phyloP scores from a whole-genome alignment of 768 basidiomycete species.

The Hygrophorus pudorinus region DNA sequence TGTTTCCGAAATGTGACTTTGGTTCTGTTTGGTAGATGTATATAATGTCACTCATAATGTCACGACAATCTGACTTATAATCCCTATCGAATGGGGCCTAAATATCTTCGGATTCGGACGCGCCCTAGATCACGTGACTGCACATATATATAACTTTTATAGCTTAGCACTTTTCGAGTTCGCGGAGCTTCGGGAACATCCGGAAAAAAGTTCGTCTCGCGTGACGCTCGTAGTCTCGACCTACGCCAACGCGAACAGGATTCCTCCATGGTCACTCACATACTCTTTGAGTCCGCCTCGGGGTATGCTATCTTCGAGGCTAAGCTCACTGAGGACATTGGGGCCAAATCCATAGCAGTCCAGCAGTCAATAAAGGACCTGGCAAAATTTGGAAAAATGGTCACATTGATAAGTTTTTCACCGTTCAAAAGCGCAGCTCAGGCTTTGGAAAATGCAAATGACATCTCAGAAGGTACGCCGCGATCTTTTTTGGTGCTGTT shows the following conservation, averaged over 20 bases:
- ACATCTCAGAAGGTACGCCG: conserved; percentile 81
- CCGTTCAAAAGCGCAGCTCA: conserved; percentile 92
- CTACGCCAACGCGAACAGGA: not conserved
- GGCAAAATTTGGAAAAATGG: conserved; percentile 87
- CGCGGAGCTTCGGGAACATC: too few species aligned
- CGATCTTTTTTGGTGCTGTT: not conserved
- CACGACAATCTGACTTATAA: too few species aligned
- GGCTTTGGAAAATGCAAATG: conserved; percentile 92
- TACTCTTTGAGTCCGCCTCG: conserved; percentile 88
- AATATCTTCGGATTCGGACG: too few species aligned
- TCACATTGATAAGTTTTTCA: conserved; percentile 79
- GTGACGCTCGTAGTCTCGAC: not conserved
- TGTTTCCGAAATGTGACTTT: too few species aligned
- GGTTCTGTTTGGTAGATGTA: too few species aligned
- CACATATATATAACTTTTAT: too few species aligned
- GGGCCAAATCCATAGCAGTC: conserved; percentile 61
- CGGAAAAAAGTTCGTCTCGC: too few species aligned
- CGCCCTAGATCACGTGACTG: too few species aligned
- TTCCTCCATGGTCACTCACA: conserved; percentile 46
- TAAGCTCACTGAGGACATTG: conserved; percentile 82
- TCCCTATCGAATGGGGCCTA: too few species aligned
- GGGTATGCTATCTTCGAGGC: conserved; percentile 91
- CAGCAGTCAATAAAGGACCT: conserved; percentile 85
- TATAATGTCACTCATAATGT: too few species aligned
- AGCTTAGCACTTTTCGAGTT: too few species aligned